Conservation (phyloP, 2,329 filamentous ascomycete genomes). For the Capronia americana region DNA sequence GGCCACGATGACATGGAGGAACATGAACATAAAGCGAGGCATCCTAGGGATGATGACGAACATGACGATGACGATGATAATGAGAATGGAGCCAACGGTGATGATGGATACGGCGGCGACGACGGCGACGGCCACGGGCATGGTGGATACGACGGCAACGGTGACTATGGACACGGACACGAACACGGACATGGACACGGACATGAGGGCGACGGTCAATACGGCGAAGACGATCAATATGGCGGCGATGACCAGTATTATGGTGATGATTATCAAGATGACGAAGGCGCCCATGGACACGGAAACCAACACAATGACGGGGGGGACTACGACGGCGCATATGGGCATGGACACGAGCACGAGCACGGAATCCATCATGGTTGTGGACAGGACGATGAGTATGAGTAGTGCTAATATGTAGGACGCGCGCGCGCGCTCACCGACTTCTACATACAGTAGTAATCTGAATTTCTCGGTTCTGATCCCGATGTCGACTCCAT, state of each 20-base stretch:
- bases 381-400: no score
- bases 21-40: no score
- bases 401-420: no score
- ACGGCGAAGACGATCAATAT: background rate
- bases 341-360: slow-evolving; percentile 47
- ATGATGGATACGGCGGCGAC: background rate
- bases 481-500: no score
- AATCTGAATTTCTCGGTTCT: no score
- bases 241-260: background rate
- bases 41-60: no score
- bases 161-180: slow-evolving; percentile 52
- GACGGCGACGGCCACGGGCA: background rate
- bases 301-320: background rate
- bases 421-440: no score
- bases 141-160: slow-evolving; percentile 12
- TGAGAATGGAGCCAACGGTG: background rate
- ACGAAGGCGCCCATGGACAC: background rate
- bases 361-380: slow-evolving; percentile 52
- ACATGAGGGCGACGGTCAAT: background rate
- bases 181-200: slow-evolving; percentile 43
- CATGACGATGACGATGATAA: background rate
- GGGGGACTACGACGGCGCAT: slow-evolving; percentile 38
- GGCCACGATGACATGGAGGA: no score
- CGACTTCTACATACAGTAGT: no score
- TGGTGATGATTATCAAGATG: background rate